phyloP scores from a whole-genome alignment of 2,329 filamentous ascomycete species.

The Colletotrichum orchidophilum region DNA sequence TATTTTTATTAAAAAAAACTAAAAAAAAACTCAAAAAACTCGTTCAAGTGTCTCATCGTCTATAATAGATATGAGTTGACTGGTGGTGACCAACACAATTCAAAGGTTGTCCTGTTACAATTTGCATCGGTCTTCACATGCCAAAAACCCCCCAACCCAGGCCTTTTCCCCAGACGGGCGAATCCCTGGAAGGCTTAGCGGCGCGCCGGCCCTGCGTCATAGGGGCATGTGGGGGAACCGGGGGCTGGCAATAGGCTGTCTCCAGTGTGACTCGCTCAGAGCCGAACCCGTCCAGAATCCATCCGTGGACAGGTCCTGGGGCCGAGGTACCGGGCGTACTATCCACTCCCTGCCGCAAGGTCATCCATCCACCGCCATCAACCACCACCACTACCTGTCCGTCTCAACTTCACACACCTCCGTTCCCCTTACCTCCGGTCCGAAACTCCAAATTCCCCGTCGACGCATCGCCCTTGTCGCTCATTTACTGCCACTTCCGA shows the following conservation, averaged over 20 bases:
- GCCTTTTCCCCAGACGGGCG: slow-evolving; percentile 27
- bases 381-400: not conserved
- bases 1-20: too few species aligned
- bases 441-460: not conserved
- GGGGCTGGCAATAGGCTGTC: slow-evolving; percentile 11
- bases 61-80: not conserved
- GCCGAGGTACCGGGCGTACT: slow-evolving; percentile 20
- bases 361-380: slow-evolving; percentile 1
- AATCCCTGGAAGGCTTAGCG: slow-evolving; percentile 20
- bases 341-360: slow-evolving; percentile 3
- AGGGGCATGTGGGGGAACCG: slow-evolving; percentile 30
- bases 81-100: not conserved
- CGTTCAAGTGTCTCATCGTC: not conserved
- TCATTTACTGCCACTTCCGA: not conserved
- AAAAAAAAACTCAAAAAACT: not conserved
- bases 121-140: slow-evolving; percentile 30
- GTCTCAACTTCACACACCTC: not conserved
- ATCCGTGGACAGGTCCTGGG: slow-evolving; percentile 7
- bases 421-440: not conserved
- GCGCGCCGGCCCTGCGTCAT: slow-evolving; percentile 26
- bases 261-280: not conserved
- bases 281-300: not conserved
- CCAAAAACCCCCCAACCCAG: slow-evolving; percentile 12
- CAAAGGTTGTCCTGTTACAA: slow-evolving; percentile 8
- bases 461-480: not conserved